Evolutionary conservation across 2,329 filamentous ascomycete species (phyloP).

Genomic region (Ceratocystis papillata): DNA sequence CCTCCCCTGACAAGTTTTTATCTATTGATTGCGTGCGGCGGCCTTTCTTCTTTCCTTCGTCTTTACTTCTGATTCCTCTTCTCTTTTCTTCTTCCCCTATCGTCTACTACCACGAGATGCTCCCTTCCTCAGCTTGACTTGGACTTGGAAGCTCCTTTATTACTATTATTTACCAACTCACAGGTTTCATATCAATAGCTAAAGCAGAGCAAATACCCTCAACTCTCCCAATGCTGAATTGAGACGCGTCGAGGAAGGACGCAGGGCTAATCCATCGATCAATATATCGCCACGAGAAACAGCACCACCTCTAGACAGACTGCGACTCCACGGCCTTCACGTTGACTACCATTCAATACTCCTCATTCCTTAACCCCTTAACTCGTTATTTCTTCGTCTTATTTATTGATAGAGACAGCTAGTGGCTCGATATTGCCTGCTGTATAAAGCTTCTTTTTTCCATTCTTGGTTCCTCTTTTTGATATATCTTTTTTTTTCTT

Average conservation of each 20-base stretch:
- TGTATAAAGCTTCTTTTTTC: constrained; percentile 1
- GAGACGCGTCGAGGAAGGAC: constrained; percentile 12
- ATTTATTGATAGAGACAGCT: not conserved
- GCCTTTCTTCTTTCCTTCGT: constrained; percentile 4
- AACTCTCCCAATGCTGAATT: constrained; percentile 9
- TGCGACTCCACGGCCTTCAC: not conserved
- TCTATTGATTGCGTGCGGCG: constrained; percentile 7
- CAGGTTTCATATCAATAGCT: not conserved
- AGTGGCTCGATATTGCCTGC: not conserved
- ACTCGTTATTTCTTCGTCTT: constrained; percentile 11
- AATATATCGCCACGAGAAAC: not conserved
- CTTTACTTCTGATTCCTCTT: constrained; percentile 12
- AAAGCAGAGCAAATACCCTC: not conserved
- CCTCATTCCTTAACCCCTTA: constrained; percentile 18
- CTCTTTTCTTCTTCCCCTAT: not conserved
- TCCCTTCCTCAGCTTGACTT: constrained; percentile 2
- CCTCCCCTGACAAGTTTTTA: constrained; percentile 8
- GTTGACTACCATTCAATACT: not conserved
- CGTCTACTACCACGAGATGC: not conserved
- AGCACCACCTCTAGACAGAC: constrained; percentile 11
- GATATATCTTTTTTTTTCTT: not conserved
- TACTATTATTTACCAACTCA: not conserved
- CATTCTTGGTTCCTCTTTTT: not conserved
- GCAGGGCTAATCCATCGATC: not conserved
- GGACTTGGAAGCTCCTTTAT: constrained; percentile 1